Evolutionary conservation across 2,329 filamentous ascomycete genomes (phyloP), one percentile per base, ranked within the genome.

Genomic region (Phyllosticta paracitricarpa): DNA sequence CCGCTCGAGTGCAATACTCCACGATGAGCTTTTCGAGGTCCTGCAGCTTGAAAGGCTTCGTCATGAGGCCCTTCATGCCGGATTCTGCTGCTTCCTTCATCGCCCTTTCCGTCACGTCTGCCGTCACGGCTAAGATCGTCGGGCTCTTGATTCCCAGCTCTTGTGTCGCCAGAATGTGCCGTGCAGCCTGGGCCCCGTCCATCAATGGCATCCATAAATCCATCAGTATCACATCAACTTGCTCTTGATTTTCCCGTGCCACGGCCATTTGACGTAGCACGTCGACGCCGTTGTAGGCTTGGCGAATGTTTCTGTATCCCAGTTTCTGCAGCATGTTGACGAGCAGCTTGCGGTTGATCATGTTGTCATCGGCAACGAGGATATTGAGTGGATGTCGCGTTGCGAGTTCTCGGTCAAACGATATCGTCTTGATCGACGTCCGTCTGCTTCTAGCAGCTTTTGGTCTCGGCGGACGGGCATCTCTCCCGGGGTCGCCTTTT

Each of bases 181-280:
- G 79, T 0, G 86, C 83, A 1, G 87, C 87, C 68, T 89, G 82
- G 65, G 88, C 89, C 1, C 87, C 87, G 68, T 89, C 86, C 78
- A 89, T 85, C 65, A 84, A 78, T 0, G 87, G 87, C 85, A 89
- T 89, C 87, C 87, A 89, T 9, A 89, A 79, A 71, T 89, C 87
- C 87, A 89, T 89, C 53, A 89, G 74, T 25, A 89, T 79, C 1
- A 87, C 79, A 66, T 88, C 82, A 61, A 89, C 82, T 65, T 63
- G 66, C 19, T 69, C 64, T 28, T 65, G 68, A 28, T 64, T 58
- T 61, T 69, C 58, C 28, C 65, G 66, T 54, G 74, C 71, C 56
- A 77, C 76, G 58, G 76, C 71, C 77, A 87, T 86, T 54, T 83
- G 78, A 19, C 82, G 78, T 0, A 89, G 84, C 0, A 86, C 87